A percentile compares a stretch with the other conserved stretches of the same genome.
Evolutionary conservation across 2,329 filamentous ascomycete genomes (phyloP).

Genomic region (Pseudogymnoascus sp.): DNA sequence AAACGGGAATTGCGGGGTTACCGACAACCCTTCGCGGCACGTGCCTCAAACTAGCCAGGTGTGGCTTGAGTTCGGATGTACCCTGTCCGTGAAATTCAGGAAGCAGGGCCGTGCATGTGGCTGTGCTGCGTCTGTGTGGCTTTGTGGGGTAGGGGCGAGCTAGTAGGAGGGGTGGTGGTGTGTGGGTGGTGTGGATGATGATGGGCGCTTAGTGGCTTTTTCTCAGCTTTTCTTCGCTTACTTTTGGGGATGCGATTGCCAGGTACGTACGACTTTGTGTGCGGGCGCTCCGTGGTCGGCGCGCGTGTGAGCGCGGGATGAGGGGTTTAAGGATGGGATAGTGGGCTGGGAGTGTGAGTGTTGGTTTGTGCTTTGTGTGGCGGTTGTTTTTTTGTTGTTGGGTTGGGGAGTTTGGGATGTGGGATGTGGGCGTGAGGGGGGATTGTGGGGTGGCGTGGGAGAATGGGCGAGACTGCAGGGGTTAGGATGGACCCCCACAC

Average conservation of each 20-base stretch:
- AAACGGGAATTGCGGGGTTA: not conserved
- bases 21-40: not conserved
- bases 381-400: not conserved
- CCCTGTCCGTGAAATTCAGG: not conserved
- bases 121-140: not conserved
- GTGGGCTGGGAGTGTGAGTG: not conserved
- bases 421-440: not conserved
- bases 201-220: not conserved
- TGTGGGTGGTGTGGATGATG: too few species aligned
- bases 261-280: not conserved
- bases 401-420: not conserved
- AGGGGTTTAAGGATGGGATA: not conserved
- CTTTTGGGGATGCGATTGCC: not conserved
- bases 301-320: not conserved
- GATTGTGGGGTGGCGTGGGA: conserved; percentile 1
- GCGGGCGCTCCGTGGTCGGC: not conserved
- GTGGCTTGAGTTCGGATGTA: not conserved
- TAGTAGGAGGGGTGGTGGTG: not conserved
- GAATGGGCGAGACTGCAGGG: not conserved
- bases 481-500: not conserved
- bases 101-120: not conserved
- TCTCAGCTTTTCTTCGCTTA: not conserved
- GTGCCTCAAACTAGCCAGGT: not conserved
- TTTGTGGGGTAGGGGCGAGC: not conserved
- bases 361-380: not conserved